A percentile compares a stretch with the other conserved stretches of the same genome.
Conservation (phyloP, 139 green algal genomes). For the Astrephomene gubernaculifera region DNA sequence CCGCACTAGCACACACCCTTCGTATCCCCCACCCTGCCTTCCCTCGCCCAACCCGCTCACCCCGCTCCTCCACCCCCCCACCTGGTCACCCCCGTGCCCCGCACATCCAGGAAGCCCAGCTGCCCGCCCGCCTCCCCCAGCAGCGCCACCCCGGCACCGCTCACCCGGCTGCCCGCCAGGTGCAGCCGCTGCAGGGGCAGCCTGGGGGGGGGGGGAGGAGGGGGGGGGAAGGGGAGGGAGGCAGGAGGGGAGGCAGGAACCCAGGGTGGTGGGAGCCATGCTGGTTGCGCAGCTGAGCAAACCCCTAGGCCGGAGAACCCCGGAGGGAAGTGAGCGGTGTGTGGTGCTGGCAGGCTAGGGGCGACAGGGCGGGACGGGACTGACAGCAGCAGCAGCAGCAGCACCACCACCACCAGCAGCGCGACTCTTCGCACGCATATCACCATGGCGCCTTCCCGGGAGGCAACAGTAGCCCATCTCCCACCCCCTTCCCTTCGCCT, state of each 20-base stretch:
- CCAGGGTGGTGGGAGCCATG: too few relatives aligned
- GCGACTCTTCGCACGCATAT: too few relatives aligned
- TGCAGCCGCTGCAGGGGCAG: slow-evolving; percentile 39
- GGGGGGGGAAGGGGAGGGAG: not conserved
- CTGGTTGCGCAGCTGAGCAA: too few relatives aligned
- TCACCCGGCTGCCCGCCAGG: slow-evolving; percentile 41
- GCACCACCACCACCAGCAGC: too few relatives aligned
- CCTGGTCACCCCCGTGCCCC: slow-evolving; percentile 32
- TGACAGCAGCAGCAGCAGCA: too few relatives aligned
- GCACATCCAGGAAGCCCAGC: slow-evolving; percentile 48
- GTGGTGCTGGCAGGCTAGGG: too few relatives aligned
- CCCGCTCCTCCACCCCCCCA: not conserved
- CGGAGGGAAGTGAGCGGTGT: too few relatives aligned
- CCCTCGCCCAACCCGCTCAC: not conserved
- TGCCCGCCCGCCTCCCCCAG: slow-evolving; percentile 13
- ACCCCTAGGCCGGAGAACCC: too few relatives aligned
- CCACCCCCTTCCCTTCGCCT: not conserved
- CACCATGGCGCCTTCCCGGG: not conserved
- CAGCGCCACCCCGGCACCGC: slow-evolving; percentile 13
- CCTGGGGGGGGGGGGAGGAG: slow-evolving; percentile 19
- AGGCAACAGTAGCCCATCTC: not conserved
- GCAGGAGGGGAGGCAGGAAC: not conserved
- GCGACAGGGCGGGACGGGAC: too few relatives aligned
- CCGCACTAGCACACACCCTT: too few relatives aligned
- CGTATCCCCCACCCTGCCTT: not conserved